Percentiles rank a stretch among this genome's conserved stretches.
Conservation (phyloP, 139 green algal species). For the Chlamydomonas asymmetrica region DNA sequence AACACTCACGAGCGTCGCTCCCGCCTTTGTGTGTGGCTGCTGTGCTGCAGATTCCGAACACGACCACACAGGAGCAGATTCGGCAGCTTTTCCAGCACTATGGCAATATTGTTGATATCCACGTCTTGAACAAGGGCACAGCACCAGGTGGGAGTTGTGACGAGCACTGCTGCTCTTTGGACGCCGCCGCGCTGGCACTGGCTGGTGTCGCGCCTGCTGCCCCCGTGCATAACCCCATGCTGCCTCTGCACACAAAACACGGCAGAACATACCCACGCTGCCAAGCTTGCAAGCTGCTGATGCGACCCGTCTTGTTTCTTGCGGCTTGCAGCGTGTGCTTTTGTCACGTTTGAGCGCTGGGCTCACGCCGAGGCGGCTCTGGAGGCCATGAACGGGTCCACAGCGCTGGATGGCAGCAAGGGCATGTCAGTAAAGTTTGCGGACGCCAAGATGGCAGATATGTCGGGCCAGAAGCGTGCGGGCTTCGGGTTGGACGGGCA, state of each 20-base stretch:
- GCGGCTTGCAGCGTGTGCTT: slow-evolving; percentile 81
- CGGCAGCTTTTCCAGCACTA: slow-evolving; percentile 69
- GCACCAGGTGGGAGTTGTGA: slow-evolving; percentile 41
- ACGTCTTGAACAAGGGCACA: slow-evolving; percentile 66
- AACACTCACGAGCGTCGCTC: too few species aligned
- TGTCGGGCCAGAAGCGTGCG: slow-evolving; percentile 15
- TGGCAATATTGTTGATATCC: slow-evolving; percentile 75
- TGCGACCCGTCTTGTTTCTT: too few species aligned
- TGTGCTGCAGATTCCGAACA: slow-evolving; percentile 63
- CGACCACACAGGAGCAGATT: slow-evolving; percentile 62
- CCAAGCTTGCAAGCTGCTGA: too few species aligned
- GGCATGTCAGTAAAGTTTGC: slow-evolving; percentile 89
- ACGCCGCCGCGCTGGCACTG: not conserved
- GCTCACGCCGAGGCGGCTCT: slow-evolving; percentile 75
- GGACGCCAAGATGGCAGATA: slow-evolving; percentile 65
- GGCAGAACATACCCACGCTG: not conserved
- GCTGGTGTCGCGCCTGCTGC: not conserved
- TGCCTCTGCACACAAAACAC: not conserved
- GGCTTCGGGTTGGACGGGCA: slow-evolving; percentile 15
- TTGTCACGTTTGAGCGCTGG: slow-evolving; percentile 81
- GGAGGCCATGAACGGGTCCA: slow-evolving; percentile 67
- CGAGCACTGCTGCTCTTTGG: not conserved
- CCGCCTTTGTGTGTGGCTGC: too few species aligned
- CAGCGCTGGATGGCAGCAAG: slow-evolving; percentile 65
- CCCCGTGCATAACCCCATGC: too few species aligned